Evolutionary conservation across 768 basidiomycete species (phyloP), one percentile per base, ranked within the genome.

Genomic region (Hygrocybe coccinea): DNA sequence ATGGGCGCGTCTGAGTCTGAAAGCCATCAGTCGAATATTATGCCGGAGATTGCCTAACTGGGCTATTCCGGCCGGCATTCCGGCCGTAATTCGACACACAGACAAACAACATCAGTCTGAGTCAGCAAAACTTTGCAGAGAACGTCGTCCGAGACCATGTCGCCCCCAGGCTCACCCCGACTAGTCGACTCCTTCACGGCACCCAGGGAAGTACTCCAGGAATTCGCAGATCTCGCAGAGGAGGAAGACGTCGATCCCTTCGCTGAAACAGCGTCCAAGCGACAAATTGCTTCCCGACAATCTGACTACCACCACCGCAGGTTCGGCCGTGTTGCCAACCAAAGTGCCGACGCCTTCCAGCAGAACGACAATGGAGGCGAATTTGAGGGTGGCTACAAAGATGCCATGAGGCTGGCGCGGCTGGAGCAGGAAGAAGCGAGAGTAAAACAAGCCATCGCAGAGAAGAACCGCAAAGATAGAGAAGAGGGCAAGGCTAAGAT

Each of bases 241-340:
- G 92, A 94, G 66, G 95, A 97, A 65, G 81, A 95, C 71, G 71
- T 89, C 65, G 91, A 95, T 69, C 91, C 90, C 19, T 92, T 92
- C 65, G 91, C 90, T 50, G 93, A 95, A 74, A 95, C 92, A 11
- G 90, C 94, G 49, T 88, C 86, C 54, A 86, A 90, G 65, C 89
- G 91, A 57, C 95, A 97, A 76, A 91, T 98, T 67, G 91, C 95
- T 21, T 79, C 89, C 37, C 82, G 95, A 50, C 92, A 97, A 75
- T 89, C 86, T 50, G 95, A 97, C 68, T 99, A 98, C 67, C 95
- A 98, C 68, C 85, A 88, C 65, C 83, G 94, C 56, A 83, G 94
- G 39, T 97, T 97, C 69, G 83, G 81, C 64, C 86, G 97, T 49
- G 82, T 86, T 56, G 87, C 86, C 25, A 82, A 87, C 58, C 89